A percentile compares a stretch with the other conserved stretches of the same genome.
Conservation (phyloP, 257 asterid species). For the Anisodus tanguticus region DNA sequence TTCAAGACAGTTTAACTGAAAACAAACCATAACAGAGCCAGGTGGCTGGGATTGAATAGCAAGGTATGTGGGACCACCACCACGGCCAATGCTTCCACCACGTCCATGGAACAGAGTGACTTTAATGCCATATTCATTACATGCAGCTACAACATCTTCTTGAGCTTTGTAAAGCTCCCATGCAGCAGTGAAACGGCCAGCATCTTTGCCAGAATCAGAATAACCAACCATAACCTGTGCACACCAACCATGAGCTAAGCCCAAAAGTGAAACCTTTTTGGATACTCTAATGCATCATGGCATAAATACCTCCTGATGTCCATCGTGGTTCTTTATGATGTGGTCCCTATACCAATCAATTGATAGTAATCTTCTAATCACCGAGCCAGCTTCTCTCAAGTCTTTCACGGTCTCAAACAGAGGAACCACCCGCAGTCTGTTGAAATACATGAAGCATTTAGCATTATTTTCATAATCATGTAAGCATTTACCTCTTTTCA, state of each 20-base stretch:
- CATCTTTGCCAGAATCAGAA: constrained; percentile 98
- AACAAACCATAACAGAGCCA: constrained; percentile 92
- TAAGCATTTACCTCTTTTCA: neutral
- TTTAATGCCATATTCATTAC: constrained; percentile 84
- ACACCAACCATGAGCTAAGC: constrained; percentile 37
- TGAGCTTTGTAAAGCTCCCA: constrained; percentile 99
- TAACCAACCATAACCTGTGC: constrained; percentile 99
- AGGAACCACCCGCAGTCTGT: constrained; percentile 93
- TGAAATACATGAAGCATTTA: constrained; percentile 29
- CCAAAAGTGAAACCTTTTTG: neutral
- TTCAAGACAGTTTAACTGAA: constrained; percentile 18
- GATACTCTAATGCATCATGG: neutral
- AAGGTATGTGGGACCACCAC: constrained; percentile 95
- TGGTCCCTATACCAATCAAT: constrained; percentile 92
- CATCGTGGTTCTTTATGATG: constrained; percentile 73
- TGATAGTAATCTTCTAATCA: constrained; percentile 75
- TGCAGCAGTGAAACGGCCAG: constrained; percentile 95
- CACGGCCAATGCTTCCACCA: constrained; percentile 99
- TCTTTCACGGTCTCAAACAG: constrained; percentile 97
- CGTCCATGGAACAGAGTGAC: constrained; percentile 98
- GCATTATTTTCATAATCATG: neutral
- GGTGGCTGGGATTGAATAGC: constrained; percentile 99
- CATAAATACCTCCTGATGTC: constrained; percentile 87
- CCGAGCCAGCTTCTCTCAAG: constrained; percentile 94
- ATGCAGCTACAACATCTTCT: constrained; percentile 93